Evolutionary conservation across 441 rosid genomes (phyloP).

Genomic region (Euphorbia corollata): DNA sequence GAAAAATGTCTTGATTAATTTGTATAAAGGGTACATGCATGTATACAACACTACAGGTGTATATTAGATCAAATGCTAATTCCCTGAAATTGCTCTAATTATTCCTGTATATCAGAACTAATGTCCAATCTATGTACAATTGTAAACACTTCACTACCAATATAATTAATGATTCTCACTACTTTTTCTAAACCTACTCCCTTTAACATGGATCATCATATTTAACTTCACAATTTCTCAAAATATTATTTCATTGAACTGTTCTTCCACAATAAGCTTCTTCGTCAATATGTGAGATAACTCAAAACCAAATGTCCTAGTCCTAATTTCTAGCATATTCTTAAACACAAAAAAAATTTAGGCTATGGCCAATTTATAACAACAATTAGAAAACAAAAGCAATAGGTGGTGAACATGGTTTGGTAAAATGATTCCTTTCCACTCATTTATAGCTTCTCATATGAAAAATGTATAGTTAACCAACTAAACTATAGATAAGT

Average conservation of each 20-base stretch:
- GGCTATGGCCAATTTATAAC: too few species aligned
- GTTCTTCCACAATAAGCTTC: not conserved
- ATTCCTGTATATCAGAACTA: too few species aligned
- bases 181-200: not conserved
- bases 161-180: not conserved
- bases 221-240: not conserved
- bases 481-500: not conserved
- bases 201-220: not conserved
- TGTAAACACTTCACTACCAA: not conserved
- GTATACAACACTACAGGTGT: too few species aligned
- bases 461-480: not conserved
- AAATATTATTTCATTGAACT: not conserved
- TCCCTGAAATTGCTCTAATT: too few species aligned
- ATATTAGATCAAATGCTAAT: too few species aligned
- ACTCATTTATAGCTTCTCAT: not conserved
- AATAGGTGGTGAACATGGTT: too few species aligned
- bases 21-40: too few species aligned
- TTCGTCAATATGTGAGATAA: not conserved
- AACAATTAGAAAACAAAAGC: too few species aligned
- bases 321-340: not conserved
- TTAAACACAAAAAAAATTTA: not conserved
- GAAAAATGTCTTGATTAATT: too few species aligned
- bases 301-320: not conserved
- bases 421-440: slow-evolving; percentile 1
- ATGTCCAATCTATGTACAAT: too few species aligned